These are phyloP conservation scores for Kitagawia praeruptora DNA, from an alignment of 129 eudicot genomes.

Conservation along the genomic window DNA sequence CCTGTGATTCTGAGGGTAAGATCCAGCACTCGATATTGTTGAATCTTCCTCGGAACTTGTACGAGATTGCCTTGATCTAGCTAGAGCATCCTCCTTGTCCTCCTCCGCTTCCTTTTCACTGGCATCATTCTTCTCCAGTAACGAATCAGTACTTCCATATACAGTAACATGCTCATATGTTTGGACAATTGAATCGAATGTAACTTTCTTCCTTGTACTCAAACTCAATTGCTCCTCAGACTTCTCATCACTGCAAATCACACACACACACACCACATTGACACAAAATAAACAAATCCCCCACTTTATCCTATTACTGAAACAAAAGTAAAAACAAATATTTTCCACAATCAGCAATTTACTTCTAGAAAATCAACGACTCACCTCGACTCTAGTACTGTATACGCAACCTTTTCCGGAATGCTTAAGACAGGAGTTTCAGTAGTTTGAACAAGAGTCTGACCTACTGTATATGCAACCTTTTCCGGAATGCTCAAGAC, in stretches of 20 bases:
- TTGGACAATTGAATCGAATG: conserved; percentile 69
- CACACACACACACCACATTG: not conserved
- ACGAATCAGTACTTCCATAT: conserved; percentile 50
- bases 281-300: not conserved
- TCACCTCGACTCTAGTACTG: conserved; percentile 49
- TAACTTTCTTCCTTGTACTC: conserved; percentile 62
- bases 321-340: not conserved
- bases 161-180: conserved; percentile 65
- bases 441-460: conserved; percentile 29
- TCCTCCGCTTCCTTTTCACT: conserved; percentile 11
- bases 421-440: conserved; percentile 28
- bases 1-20: conserved; percentile 80
- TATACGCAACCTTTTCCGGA: conserved; percentile 9
- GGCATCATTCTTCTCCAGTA: conserved; percentile 22
- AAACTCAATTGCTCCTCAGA: conserved; percentile 46
- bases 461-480: conserved; percentile 24
- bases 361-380: not conserved
- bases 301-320: not conserved
- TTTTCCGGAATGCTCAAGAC: conserved; percentile 23
- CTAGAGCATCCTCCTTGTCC: conserved; percentile 15
- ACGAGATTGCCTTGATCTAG: conserved; percentile 25
- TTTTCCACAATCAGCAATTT: not conserved
- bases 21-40: conserved; percentile 35
- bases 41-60: conserved; percentile 48
- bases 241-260: conserved; percentile 28